A percentile compares a stretch with the other conserved stretches of the same genome.
phyloP scores from a whole-genome alignment of 805 yeast species.

The Saturnispora halmiae region DNA sequence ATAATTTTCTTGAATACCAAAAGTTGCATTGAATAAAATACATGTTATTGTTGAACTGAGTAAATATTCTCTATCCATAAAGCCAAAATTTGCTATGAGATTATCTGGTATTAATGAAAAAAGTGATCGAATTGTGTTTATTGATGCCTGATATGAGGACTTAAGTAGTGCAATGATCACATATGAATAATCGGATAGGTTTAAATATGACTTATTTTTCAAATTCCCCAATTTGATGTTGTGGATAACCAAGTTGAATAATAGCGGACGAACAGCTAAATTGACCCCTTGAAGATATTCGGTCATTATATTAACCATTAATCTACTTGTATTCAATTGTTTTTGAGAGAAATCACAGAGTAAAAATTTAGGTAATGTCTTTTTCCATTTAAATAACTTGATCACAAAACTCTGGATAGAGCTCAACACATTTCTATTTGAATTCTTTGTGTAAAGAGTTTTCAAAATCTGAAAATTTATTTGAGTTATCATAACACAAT shows the following conservation, averaged over 20 bases:
- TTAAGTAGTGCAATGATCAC: conserved; percentile 60
- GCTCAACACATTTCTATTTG: conserved; percentile 66
- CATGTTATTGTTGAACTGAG: conserved; percentile 71
- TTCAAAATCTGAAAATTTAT: conserved; percentile 67
- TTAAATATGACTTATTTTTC: conserved; percentile 39
- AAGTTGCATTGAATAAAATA: conserved; percentile 65
- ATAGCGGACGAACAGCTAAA: conserved; percentile 65
- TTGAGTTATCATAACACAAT: conserved; percentile 70
- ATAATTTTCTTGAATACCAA: conserved; percentile 75
- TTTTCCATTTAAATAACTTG: conserved; percentile 59
- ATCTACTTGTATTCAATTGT: conserved; percentile 49
- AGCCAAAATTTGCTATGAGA: conserved; percentile 79
- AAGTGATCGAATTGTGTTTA: conserved; percentile 60
- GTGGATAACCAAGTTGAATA: conserved; percentile 66
- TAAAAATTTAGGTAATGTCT: conserved; percentile 52
- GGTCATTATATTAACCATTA: conserved; percentile 67
- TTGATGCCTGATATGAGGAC: conserved; percentile 73
- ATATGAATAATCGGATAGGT: conserved; percentile 57
- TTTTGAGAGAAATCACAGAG: conserved; percentile 52
- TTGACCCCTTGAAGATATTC: conserved; percentile 80
- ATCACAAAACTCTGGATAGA: conserved; percentile 63
- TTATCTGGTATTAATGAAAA: conserved; percentile 71
- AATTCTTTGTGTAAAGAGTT: conserved; percentile 64
- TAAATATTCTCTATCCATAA: conserved; percentile 78
- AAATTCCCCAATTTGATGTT: conserved; percentile 39